These are phyloP conservation scores for Ascodesmis nigricans DNA, from an alignment of 495 filamentous ascomycete genomes.

Conservation along the genomic window DNA sequence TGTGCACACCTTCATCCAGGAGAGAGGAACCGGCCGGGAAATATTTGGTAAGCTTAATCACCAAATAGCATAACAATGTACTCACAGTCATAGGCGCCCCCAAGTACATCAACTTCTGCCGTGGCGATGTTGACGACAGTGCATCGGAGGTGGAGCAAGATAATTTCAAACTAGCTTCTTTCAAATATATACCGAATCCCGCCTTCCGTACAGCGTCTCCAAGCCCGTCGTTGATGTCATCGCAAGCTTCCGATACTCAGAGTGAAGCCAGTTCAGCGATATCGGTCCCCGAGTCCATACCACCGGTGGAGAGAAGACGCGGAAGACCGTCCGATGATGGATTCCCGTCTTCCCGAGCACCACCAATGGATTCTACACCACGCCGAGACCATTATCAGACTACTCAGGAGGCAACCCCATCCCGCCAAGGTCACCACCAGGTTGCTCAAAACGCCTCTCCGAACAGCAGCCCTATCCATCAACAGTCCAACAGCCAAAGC, in stretches of 20 bases:
- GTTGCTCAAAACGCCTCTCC: no score
- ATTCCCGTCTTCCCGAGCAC: no score
- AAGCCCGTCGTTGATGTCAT: slow-evolving; percentile 30
- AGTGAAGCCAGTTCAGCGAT: no score
- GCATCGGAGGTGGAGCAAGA: slow-evolving; percentile 69
- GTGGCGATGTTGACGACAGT: slow-evolving; percentile 71
- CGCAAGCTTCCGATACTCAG: slow-evolving; percentile 11
- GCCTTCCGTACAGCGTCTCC: slow-evolving; percentile 84
- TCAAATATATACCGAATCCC: slow-evolving; percentile 83
- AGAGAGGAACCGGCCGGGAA: slow-evolving; percentile 79
- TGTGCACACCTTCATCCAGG: slow-evolving; percentile 71
- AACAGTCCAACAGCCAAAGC: slow-evolving; percentile 62
- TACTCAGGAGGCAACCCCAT: no score
- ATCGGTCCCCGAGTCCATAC: no score
- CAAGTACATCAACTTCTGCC: slow-evolving; percentile 96
- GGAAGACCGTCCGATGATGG: no score
- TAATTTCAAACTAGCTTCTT: slow-evolving; percentile 80
- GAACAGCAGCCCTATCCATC: slow-evolving; percentile 39
- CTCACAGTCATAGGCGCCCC: slow-evolving; percentile 52
- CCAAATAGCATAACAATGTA: no score
- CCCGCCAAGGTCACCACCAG: slow-evolving; percentile 14
- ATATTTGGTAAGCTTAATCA: slow-evolving; percentile 37
- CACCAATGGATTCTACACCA: no score
- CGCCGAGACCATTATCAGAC: no score
- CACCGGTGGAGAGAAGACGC: no score